Conservation (phyloP, 345 rosid genomes). For the Eucalyptus rudis region DNA sequence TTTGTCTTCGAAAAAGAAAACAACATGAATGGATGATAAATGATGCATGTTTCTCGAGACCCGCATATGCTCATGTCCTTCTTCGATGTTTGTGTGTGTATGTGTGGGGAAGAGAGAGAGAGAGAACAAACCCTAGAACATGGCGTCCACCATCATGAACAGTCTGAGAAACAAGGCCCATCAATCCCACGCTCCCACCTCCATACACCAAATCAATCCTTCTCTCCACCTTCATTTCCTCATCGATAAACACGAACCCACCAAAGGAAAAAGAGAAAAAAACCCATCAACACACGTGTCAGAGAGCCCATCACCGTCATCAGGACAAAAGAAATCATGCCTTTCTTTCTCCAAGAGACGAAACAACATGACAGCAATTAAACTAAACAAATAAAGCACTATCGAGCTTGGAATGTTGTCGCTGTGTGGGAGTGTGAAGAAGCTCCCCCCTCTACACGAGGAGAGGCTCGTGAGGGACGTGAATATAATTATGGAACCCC, state of each 20-base stretch:
- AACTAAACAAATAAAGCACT: not conserved
- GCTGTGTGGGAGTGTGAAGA: not conserved
- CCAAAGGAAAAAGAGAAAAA: not conserved
- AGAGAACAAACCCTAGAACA: conserved; percentile 77
- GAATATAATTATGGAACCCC: not conserved
- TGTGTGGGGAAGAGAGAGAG: not conserved
- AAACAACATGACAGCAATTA: not conserved
- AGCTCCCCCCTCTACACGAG: not conserved
- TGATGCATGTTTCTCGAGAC: conserved; percentile 11
- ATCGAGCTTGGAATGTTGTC: not conserved
- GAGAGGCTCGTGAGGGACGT: not conserved
- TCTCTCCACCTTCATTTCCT: conserved; percentile 63
- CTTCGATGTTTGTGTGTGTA: not conserved
- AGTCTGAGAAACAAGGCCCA: conserved; percentile 98
- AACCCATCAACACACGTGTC: not conserved
- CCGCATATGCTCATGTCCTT: not conserved
- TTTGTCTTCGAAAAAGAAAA: not conserved
- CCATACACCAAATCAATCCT: conserved; percentile 95
- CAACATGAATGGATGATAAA: not conserved
- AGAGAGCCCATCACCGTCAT: conserved; percentile 5
- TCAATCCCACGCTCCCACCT: conserved; percentile 96
- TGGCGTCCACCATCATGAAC: conserved; percentile 99
- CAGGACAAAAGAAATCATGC: not conserved
- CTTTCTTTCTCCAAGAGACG: not conserved
- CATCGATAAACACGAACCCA: conserved; percentile 8